Evolutionary conservation across 495 filamentous ascomycete species (phyloP).

Genomic region (Penicillium pulvis): DNA sequence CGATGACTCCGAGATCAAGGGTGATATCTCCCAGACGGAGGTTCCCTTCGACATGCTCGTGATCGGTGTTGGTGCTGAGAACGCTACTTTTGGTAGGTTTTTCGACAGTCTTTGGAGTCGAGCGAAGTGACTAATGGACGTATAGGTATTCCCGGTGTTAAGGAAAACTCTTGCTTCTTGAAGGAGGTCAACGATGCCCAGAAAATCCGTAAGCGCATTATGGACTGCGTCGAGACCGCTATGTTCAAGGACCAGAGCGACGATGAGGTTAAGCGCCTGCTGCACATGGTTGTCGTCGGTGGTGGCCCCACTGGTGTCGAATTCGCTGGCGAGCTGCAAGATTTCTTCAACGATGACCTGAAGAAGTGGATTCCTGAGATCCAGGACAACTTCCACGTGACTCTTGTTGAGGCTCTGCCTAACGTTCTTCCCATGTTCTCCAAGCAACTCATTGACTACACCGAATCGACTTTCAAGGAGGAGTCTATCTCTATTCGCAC

Average conservation of each 20-base stretch:
- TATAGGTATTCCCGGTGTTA: slow-evolving; percentile 86
- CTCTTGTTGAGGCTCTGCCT: slow-evolving; percentile 95
- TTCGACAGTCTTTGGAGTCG: background rate
- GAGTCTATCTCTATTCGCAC: slow-evolving; percentile 95
- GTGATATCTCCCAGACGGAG: slow-evolving; percentile 77
- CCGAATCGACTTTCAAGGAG: slow-evolving; percentile 97
- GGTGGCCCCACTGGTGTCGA: slow-evolving; percentile 98
- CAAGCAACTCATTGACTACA: slow-evolving; percentile 99
- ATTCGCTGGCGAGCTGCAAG: slow-evolving; percentile 96
- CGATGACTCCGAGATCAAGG: slow-evolving; percentile 92
- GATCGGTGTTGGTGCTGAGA: slow-evolving; percentile 94
- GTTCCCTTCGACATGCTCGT: slow-evolving; percentile 98
- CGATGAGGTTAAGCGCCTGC: slow-evolving; percentile 87
- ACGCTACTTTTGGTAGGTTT: slow-evolving; percentile 87
- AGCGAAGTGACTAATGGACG: slow-evolving; percentile 15
- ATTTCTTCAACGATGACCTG: slow-evolving; percentile 97
- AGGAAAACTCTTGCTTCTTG: slow-evolving; percentile 94
- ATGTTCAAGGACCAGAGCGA: slow-evolving; percentile 96
- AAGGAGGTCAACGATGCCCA: slow-evolving; percentile 98
- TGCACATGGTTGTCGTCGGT: slow-evolving; percentile 99
- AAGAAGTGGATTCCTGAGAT: slow-evolving; percentile 98
- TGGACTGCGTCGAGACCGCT: slow-evolving; percentile 98
- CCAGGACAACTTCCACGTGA: slow-evolving; percentile 90
- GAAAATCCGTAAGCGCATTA: slow-evolving; percentile 94
- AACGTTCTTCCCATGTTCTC: slow-evolving; percentile 99